Evolutionary conservation across 352 stramenopile genomes (phyloP), one percentile per base, ranked within the genome.

Genomic region (Globisporangium middletonii): DNA sequence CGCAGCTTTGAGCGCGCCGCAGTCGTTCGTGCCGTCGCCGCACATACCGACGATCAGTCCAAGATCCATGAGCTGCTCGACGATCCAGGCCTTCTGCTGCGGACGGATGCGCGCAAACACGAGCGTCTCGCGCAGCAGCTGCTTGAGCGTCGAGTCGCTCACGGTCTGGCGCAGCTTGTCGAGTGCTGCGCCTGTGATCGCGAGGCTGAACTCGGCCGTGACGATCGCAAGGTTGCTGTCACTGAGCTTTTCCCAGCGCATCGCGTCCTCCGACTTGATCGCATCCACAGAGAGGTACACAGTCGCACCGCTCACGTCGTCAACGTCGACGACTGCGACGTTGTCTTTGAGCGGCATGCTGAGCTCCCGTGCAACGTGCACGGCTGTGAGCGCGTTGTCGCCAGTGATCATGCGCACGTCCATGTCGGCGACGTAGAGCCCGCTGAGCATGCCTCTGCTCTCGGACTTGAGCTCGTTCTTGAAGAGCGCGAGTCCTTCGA

Each of bases 1-100:
- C n/a, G 90, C 90, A 0, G 85, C 78, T 63, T 95, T 96, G 4
- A 97, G 65, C 5, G 88, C 89, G n/a, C 90, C 90, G 59, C 88
- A 97, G 60, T 97, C 89, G 60, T 97, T 97, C 2, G 73, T 83
- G 38, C 81, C 81, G 46, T 91, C 80, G 11, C 80, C 80, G 5
- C 23, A 23, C 23, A 23, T 23, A 0, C 23, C 23, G 23, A 0
- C 0, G 23, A 77, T 62, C 11, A 64, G 55, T 0, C 73, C 75
- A 0, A 59, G 33, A 2, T 71, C 68, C 62, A 89, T 88, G 18
- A 87, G 63, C 13, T 60, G 63, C 43, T 88, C 64, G 15, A 92
- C 65, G 50, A 86, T 79, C 70, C 69, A 81, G 3, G 68, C 45
- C 53, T 90, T 90, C 28, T 77, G 64, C 27, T 87, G 66, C 2